These are phyloP conservation scores for Glebionis coronaria DNA, from an alignment of 129 eudicot species.

Conservation along the genomic window DNA sequence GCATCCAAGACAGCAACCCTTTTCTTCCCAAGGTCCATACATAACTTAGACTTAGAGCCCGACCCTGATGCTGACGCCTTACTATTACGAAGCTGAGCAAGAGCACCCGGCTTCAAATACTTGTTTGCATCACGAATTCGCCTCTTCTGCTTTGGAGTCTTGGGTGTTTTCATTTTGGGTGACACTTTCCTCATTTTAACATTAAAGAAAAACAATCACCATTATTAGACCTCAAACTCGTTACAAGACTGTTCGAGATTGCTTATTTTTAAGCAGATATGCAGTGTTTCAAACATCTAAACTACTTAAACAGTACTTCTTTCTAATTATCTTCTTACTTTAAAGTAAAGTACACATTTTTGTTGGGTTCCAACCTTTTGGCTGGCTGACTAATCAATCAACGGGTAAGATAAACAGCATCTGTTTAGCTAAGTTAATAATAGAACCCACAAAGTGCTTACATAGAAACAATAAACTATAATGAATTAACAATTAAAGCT, in stretches of 20 bases:
- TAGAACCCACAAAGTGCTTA: no score
- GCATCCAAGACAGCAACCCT: conserved; percentile 56
- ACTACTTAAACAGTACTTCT: no score
- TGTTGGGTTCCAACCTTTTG: no score
- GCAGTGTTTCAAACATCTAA: no score
- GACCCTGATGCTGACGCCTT: conserved; percentile 35
- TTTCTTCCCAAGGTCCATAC: conserved; percentile 79
- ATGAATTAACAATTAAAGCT: no score
- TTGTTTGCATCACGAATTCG: conserved; percentile 40
- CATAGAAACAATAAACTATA: no score
- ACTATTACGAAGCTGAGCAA: conserved; percentile 71
- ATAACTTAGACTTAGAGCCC: conserved; percentile 42
- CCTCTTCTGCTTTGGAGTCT: conserved; percentile 52
- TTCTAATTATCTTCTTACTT: no score
- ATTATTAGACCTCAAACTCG: no score
- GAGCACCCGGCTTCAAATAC: conserved; percentile 85
- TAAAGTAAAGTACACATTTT: no score
- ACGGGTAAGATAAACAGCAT: not conserved
- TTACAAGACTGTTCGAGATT: no score
- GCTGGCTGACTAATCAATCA: no score
- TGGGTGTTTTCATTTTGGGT: conserved; percentile 44
- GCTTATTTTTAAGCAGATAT: no score
- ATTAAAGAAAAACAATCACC: not conserved
- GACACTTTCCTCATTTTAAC: conserved; percentile 67
- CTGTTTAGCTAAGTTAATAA: not conserved